Evolutionary conservation across 257 asterid species (phyloP), one percentile per base, ranked within the genome.

Genomic region (Avicennia marina): DNA sequence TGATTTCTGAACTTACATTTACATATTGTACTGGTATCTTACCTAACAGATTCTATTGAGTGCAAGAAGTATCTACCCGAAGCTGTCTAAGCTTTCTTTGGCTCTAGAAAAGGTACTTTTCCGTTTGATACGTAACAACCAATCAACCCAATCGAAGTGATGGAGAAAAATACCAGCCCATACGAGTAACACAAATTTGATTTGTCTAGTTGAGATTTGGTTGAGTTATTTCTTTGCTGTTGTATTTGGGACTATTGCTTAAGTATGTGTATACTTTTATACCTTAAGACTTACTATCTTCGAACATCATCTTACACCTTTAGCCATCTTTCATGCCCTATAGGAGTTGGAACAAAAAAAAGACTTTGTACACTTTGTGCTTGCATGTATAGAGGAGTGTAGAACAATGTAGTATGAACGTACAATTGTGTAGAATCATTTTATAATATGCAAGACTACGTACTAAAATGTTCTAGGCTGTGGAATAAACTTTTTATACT

Each of bases 31-130:
- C 45, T 44, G 48, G 36, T 52, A 11, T 64, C 66, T 62, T 71
- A 31, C 63, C 25, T 56, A 64, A 61, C 94, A 91, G 96, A 85
- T 91, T 59, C 71, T 91, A 39, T 67, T 91, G 80, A 82, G 82
- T 55, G 93, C 95, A n/a, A 79, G 74, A 76, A 75, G 74, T 65
- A 83, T 88, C 48, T 91, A 91, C 52, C 90, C 96, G 17, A 85
- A 80, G 62, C 81, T 88, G 63, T 72, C 83, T 1, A 91, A 91
- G 79, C 95, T 91, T 50, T 84, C 81, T 4, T 75, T 91, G 82
- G 98, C 98, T 48, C 79, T 91, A 55, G 98, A 91, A 77, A 91
- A 91, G 98, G 98, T 91, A 76, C 43, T 36, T 43, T n/a, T n/a
- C n/a, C n/a, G n/a, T n/a, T n/a, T n/a, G n/a, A n/a, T n/a, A n/a